Evolutionary conservation across 495 filamentous ascomycete species (phyloP), one percentile per base, ranked within the genome.

Genomic region (Lophium mytilinum): DNA sequence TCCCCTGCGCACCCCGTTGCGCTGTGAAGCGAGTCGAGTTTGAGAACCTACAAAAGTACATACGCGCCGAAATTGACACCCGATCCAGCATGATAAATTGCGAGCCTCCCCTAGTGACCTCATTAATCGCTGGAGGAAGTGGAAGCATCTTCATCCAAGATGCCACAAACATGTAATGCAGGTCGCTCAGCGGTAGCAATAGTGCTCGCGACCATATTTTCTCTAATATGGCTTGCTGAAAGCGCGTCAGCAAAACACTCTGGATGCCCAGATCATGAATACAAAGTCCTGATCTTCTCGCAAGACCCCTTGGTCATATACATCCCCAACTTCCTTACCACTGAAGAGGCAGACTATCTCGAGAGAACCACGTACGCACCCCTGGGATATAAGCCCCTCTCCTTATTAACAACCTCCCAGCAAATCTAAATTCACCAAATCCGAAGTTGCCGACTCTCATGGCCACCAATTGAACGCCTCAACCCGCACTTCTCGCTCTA

Each of bases 251-350:
- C 43, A 2, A 5, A 45, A 54, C 56, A 60, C 42, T 52, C 56
- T 47, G 56, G 53, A 8, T 71, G 69, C 53, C 55, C 65, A 1
- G 43, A 52, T 17, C 69, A 69, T 45, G 46, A 49, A 36, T 81
- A 80, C 66, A 70, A 74, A 36, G 71, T 75, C 10, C 73, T 76
- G 53, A 64, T 82, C 53, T 73, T 82, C 52, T 80, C 78, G 21
- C 73, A 76, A 57, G 73, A 71, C 8, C 80, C 80, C 0, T 68
- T 82, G 4, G 72, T 83, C 4, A 76, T 83, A 53, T 82, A 82
- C 66, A 74, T 82, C 60, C 70, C 67, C 37, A 64, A 75, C 60
- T 74, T 73, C 56, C 58, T 75, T 10, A 73, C 68, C 4, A 36
- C 56, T 1, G 61, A 67, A 6, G 76, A 78, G 40, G 64, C 70